Conservation (phyloP, 164 flowering plant species). For the Hamamelis virginiana region DNA sequence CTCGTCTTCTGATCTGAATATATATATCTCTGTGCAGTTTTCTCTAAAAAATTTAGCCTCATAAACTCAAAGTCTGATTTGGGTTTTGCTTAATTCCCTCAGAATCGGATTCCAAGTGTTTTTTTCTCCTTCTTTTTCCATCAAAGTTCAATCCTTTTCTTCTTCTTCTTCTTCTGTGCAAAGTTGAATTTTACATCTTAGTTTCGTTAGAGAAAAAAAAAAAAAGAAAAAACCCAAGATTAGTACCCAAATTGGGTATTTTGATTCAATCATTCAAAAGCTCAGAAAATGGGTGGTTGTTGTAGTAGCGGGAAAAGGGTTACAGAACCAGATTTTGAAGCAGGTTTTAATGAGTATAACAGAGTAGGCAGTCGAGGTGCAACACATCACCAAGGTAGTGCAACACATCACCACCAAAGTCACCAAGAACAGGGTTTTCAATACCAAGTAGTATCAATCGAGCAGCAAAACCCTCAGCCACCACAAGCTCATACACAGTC, state of each 20-base stretch:
- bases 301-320: constrained; percentile 39
- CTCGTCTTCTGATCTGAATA: too few relatives aligned
- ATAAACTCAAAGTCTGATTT: too few relatives aligned
- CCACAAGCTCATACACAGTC: constrained; percentile 10
- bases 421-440: constrained; percentile 2
- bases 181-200: too few relatives aligned
- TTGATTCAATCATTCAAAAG: neutral
- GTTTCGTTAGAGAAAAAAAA: too few relatives aligned
- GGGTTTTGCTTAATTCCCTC: too few relatives aligned
- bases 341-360: constrained; percentile 20
- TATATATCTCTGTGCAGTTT: too few relatives aligned
- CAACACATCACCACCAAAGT: neutral
- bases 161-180: too few relatives aligned
- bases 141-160: too few relatives aligned
- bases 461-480: constrained; percentile 3
- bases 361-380: constrained; percentile 17
- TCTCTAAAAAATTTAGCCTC: too few relatives aligned
- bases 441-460: constrained; percentile 7
- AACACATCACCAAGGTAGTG: neutral
- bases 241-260: neutral
- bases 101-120: too few relatives aligned
- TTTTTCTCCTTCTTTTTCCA: too few relatives aligned
- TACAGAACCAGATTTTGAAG: constrained; percentile 11
- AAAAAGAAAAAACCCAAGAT: too few relatives aligned
- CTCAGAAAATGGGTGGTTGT: constrained; percentile 45